Evolutionary conservation across 1,139 yeast species (phyloP).

Genomic region (Suzukiozyma palmioleophila): DNA sequence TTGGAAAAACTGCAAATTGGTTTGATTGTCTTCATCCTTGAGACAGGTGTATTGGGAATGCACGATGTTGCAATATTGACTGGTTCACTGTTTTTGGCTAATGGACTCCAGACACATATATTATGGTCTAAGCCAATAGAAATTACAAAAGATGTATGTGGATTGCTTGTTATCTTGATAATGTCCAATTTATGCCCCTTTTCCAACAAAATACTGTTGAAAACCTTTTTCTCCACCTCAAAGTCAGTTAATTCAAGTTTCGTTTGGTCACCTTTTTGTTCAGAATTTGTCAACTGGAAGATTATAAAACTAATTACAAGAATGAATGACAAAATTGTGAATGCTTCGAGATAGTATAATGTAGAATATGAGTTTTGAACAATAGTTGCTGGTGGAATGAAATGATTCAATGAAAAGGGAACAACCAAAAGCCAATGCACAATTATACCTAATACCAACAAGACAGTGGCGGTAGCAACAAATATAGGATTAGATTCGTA

Average conservation of each 20-base stretch:
- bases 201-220: slow-evolving; percentile 46
- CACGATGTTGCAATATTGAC: slow-evolving; percentile 40
- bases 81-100: slow-evolving; percentile 29
- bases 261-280: not conserved
- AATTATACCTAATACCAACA: slow-evolving; percentile 9
- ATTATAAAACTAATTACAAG: slow-evolving; percentile 24
- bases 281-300: slow-evolving; percentile 16
- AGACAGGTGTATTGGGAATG: not conserved
- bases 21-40: not conserved
- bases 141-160: slow-evolving; percentile 54
- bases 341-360: slow-evolving; percentile 31
- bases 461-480: slow-evolving; percentile 1
- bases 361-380: slow-evolving; percentile 17
- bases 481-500: slow-evolving; percentile 21
- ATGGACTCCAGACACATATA: slow-evolving; percentile 71
- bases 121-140: slow-evolving; percentile 73
- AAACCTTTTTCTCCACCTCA: slow-evolving; percentile 18
- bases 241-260: slow-evolving; percentile 14
- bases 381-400: slow-evolving; percentile 14
- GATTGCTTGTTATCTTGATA: slow-evolving; percentile 52
- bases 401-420: slow-evolving; percentile 21
- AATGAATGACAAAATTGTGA: slow-evolving; percentile 23
- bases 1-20: too few species aligned
- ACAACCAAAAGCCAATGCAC: slow-evolving; percentile 25
- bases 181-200: slow-evolving; percentile 63